Base-by-base conservation (phyloP, 768 basidiomycete genomes). In the Lepiota brunneoincarnata region DNA sequence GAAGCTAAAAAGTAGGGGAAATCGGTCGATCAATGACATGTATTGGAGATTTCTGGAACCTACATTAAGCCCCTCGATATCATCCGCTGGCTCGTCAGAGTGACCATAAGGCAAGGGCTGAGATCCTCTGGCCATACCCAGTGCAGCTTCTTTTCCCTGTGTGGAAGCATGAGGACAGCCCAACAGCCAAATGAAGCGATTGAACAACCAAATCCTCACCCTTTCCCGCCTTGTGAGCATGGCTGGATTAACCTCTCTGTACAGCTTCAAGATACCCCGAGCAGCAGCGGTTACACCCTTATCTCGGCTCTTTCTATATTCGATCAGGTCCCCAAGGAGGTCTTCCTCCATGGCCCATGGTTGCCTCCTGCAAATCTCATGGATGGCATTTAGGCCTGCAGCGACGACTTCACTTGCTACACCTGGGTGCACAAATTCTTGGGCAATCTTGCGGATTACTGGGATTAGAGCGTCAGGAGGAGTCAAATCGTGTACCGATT, bases 281-380 rank as follows among this genome's bases (percentile, higher is more conserved):
- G 92, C 87, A 41, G 91, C 93, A n/a, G 91, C 83, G 6, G 88
- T 86, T 39, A 97, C 93, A 1, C 88, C 81, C 74, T 98, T 98
- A 70, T 98, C 97, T 62, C 87, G 83, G 62, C 93, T 95, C 75
- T 97, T 98, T 65, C 87, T 79, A 68, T 99, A 99, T 70, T 93
- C 95, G 48, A 98, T 82, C 58, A 99, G 69, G 71, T 99, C 97
- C 2, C 89, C 86, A 4, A 99, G 75, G 21, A 98, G 69, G 63
- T 98, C 96, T 60, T 93, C 92, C 60, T 96, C 93, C 89, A 99
- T 98, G 50, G 90, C 85, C 92, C 93, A 95, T 3, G 96, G 93
- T 66, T 99, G 97, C 36, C 96, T 71, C 28, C 90, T 71, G 67
- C 93, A 97, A n/a, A 99, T 83, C 68, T 98, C 96, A 26, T 94